Base-by-base conservation (phyloP, 2,329 filamentous ascomycete species). In the Catunica adiposa region DNA sequence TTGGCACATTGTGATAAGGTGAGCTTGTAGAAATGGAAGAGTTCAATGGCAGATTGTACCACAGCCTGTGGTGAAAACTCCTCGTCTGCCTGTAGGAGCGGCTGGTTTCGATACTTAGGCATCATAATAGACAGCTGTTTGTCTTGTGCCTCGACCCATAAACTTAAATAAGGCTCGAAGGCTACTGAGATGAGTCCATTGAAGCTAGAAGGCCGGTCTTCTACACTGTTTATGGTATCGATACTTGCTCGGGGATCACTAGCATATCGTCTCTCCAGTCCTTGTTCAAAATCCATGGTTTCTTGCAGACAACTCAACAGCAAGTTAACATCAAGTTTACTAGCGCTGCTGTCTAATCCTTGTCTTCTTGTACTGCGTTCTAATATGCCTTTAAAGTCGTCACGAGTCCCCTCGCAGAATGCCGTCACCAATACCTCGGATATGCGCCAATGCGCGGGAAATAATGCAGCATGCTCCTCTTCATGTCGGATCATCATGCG, bases 61-160 rank as follows among this genome's bases (percentile, higher is more conserved):
- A 98, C 90, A 47, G 87, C 82, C 66, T 94, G 87, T 0, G 86
- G 75, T 44, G 87, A 86, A 67, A 97, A 97, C 56, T 98, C 92
- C 62, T 98, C 92, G 61, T 96, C 92, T 0, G 78, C 72, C 2
- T 86, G 81, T 42, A 89, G 76, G 2, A 94, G 75, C 0, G 88
- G 84, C 62, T 95, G 88, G 58, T 77, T 79, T 61, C 85, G 86
- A 68, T 97, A 97, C 66, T 82, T 88, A 0, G 89, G 89, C 60
- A 98, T 86, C 69, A 97, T 80, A 6, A 74, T 69, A 4, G 88
- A 84, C 57, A 97, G 74, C 63, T 94, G 84, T 67, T 82, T 90
- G 68, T 96, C 90, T 68, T 97, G 92, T 8, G 88, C 90, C 59
- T 97, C 90, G 1, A 98, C 89, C 92, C 92, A 98, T 3, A 98